These are phyloP conservation scores for Torrubiella hemipterigena DNA, from an alignment of 2,329 filamentous ascomycete genomes.

Conservation along the genomic window DNA sequence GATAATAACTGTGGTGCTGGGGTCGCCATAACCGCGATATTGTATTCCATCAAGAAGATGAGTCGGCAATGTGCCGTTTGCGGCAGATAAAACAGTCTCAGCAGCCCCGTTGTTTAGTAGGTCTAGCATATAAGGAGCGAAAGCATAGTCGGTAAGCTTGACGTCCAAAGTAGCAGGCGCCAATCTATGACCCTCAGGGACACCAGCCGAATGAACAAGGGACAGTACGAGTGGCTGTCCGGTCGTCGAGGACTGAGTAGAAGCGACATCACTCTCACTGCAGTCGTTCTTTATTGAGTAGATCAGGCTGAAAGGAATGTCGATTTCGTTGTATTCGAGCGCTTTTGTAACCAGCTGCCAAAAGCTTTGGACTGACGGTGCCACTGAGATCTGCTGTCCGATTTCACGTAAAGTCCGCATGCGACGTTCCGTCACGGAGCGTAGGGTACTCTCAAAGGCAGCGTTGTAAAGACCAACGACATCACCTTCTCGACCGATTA, in stretches of 20 bases:
- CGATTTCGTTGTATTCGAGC: slow-evolving; percentile 60
- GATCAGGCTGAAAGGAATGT: slow-evolving; percentile 65
- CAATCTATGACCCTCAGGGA: slow-evolving; percentile 50
- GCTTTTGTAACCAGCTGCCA: slow-evolving; percentile 60
- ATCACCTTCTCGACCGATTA: slow-evolving; percentile 61
- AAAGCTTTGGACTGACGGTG: slow-evolving; percentile 61
- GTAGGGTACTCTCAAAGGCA: slow-evolving; percentile 67
- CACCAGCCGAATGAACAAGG: slow-evolving; percentile 62
- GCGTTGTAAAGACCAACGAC: slow-evolving; percentile 72
- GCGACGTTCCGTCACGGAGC: slow-evolving; percentile 65
- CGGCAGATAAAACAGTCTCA: slow-evolving; percentile 56
- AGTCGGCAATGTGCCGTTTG: slow-evolving; percentile 52
- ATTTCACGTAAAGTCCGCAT: slow-evolving; percentile 72
- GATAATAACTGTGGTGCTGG: slow-evolving; percentile 58
- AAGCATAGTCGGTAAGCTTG: slow-evolving; percentile 56
- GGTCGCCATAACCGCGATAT: slow-evolving; percentile 60
- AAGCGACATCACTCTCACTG: slow-evolving; percentile 57
- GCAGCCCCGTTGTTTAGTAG: slow-evolving; percentile 54
- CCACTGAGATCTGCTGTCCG: slow-evolving; percentile 60
- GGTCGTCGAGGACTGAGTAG: slow-evolving; percentile 56
- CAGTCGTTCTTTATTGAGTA: slow-evolving; percentile 63
- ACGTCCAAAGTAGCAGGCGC: slow-evolving; percentile 55
- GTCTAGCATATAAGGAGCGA: slow-evolving; percentile 64
- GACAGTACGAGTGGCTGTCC: slow-evolving; percentile 49
- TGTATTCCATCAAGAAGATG: slow-evolving; percentile 54